Conservation (phyloP, 2,329 filamentous ascomycete genomes). For the Dryadomyces quercivorus region DNA sequence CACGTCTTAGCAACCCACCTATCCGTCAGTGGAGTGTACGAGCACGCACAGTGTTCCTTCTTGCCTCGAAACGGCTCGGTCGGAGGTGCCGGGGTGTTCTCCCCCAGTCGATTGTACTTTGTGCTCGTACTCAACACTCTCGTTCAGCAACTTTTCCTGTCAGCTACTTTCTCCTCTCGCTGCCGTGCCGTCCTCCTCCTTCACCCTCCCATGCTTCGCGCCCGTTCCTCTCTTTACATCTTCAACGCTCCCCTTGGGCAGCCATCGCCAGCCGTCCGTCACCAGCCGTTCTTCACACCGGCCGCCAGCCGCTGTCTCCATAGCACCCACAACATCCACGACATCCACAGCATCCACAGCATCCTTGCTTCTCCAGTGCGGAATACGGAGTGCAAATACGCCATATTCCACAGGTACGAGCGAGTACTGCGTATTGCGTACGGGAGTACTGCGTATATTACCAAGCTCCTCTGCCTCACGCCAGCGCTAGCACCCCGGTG, state of each 20-base stretch:
- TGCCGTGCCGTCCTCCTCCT: no score
- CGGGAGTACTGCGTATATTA: neutral
- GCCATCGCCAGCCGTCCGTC: no score
- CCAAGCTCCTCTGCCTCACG: conserved; percentile 4
- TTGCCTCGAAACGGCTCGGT: conserved; percentile 3
- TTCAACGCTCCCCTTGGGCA: no score
- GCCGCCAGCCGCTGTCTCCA: no score
- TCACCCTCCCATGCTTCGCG: no score
- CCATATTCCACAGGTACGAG: neutral
- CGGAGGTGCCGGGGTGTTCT: conserved; percentile 6
- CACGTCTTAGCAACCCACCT: neutral
- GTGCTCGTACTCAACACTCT: no score
- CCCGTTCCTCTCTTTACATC: no score
- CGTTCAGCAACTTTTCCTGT: no score
- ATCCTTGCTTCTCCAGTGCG: neutral
- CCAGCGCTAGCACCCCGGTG: neutral
- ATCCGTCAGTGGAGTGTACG: neutral
- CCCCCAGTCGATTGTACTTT: neutral
- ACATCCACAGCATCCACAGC: neutral
- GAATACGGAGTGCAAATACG: neutral
- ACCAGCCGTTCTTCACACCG: no score
- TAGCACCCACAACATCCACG: neutral
- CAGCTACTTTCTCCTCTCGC: no score
- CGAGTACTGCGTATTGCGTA: neutral
- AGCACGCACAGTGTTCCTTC: conserved; percentile 5